phyloP scores from a whole-genome alignment of 1,284 basidiomycete genomes.

The Cutaneotrichosporon sp. region DNA sequence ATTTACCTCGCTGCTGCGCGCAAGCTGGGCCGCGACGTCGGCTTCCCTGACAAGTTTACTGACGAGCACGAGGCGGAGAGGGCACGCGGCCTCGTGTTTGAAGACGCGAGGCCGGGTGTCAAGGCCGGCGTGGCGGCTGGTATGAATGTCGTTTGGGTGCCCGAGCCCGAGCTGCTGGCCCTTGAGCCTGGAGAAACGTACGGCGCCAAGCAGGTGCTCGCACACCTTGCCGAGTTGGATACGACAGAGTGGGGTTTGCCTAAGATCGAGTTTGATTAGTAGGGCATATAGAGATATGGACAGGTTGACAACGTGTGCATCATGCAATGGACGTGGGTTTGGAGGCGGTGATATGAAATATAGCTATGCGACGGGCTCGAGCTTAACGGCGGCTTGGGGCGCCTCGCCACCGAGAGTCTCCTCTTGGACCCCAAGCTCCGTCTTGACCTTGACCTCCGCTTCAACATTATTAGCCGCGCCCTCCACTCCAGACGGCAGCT shows the following conservation, averaged over 20 bases:
- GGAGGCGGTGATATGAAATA: neutral
- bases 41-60: constrained; percentile 32
- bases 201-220: constrained; percentile 40
- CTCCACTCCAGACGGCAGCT: no score
- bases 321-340: no score
- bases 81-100: constrained; percentile 44
- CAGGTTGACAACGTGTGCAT: neutral
- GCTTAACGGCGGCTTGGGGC: constrained; percentile 1
- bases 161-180: constrained; percentile 40
- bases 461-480: no score
- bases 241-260: constrained; percentile 44
- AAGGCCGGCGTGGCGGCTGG: constrained; percentile 46
- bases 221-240: constrained; percentile 40
- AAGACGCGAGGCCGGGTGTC: constrained; percentile 45
- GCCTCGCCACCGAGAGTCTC: no score
- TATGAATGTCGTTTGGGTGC: constrained; percentile 51
- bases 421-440: no score
- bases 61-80: constrained; percentile 36
- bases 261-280: constrained; percentile 5
- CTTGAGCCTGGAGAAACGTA: constrained; percentile 38
- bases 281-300: neutral
- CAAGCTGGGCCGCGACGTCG: constrained; percentile 44
- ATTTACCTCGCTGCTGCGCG: constrained; percentile 49
- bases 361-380: constrained; percentile 2
- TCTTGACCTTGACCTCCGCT: no score